phyloP scores from a whole-genome alignment of 2,329 filamentous ascomycete species.

The Fusarium drepaniforme region DNA sequence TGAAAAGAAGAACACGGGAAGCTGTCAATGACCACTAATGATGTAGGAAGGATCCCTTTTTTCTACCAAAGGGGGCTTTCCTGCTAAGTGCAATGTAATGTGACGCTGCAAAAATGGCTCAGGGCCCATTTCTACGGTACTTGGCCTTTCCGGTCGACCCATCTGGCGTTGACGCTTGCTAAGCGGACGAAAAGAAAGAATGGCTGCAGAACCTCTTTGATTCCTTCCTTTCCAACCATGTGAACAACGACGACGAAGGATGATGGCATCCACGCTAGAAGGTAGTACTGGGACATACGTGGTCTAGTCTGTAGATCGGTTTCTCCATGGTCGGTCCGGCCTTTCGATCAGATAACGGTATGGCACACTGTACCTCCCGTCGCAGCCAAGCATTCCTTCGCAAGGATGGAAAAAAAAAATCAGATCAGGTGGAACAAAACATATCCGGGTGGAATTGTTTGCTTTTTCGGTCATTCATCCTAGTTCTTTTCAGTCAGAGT shows the following conservation, averaged over 20 bases:
- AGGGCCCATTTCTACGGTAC: not conserved
- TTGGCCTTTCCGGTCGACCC: not conserved
- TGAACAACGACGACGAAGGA: not conserved
- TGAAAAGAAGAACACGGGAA: not conserved
- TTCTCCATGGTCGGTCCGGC: not conserved
- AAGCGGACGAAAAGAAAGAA: not conserved
- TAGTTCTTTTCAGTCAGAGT: not conserved
- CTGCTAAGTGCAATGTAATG: not conserved
- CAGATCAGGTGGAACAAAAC: slow-evolving; percentile 24
- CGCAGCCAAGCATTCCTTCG: not conserved
- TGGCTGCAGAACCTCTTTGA: not conserved
- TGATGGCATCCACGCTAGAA: slow-evolving; percentile 1
- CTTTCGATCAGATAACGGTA: slow-evolving; percentile 34
- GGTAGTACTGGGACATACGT: not conserved
- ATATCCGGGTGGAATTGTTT: slow-evolving; percentile 4
- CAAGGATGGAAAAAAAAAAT: slow-evolving; percentile 2
- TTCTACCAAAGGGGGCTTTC: not conserved
- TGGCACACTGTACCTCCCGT: slow-evolving; percentile 13
- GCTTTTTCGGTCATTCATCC: not conserved
- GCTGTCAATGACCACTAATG: not conserved
- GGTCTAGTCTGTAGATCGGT: slow-evolving; percentile 4
- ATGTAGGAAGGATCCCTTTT: not conserved
- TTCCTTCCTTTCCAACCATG: not conserved
- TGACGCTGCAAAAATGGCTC: slow-evolving; percentile 24
- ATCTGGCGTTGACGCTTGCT: not conserved